Evolutionary conservation across 768 basidiomycete species (phyloP), one percentile per base, ranked within the genome.

Genomic region (Calocybe indica): DNA sequence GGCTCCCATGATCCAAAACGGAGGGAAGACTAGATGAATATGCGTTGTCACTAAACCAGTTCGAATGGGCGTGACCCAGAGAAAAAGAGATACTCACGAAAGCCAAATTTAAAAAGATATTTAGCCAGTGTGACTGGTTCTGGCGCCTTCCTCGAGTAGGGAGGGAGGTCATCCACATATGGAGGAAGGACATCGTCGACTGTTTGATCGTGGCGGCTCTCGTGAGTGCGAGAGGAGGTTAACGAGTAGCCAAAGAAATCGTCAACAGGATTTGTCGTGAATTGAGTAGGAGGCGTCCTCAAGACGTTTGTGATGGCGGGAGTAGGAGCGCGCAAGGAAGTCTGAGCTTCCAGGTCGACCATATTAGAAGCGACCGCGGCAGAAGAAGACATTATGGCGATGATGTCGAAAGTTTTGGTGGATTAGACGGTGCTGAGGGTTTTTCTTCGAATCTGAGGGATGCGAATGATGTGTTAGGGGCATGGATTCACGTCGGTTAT

Each of bases 31-130:
- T 55, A 36, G 22, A 34, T n/a, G 15, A 29, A 32, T 6, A 12
- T 11, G 22, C 15, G 33, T 10, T 9, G 22, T 40, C 30, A 29
- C 7, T 15, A 12, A 11, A 8, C 28, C 31, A 10, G 22, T 5
- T 30, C 6, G 31, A 6, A 31, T 30, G 42, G 14, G 22, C 4
- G 22, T 22, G 22, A 22, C 22, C 22, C 22, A 6, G 28, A 36
- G 13, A 39, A 37, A 43, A 31, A 46, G 15, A 38, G 14, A 46
- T 40, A 67, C 81, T 57, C 55, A 83, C 82, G 57, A 56, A 83
- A 82, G 38, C 80, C 79, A 49, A 81, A 82, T 55, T 75, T 77
- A 66, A 83, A 83, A 40, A 83, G 61, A 58, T 75, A 79, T 63
- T 75, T 72, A 5, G 81, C 77, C 42, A 82, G 73, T 22, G 80